phyloP scores from a whole-genome alignment of 2,329 filamentous ascomycete species.

The Cordyceps tenuipes region DNA sequence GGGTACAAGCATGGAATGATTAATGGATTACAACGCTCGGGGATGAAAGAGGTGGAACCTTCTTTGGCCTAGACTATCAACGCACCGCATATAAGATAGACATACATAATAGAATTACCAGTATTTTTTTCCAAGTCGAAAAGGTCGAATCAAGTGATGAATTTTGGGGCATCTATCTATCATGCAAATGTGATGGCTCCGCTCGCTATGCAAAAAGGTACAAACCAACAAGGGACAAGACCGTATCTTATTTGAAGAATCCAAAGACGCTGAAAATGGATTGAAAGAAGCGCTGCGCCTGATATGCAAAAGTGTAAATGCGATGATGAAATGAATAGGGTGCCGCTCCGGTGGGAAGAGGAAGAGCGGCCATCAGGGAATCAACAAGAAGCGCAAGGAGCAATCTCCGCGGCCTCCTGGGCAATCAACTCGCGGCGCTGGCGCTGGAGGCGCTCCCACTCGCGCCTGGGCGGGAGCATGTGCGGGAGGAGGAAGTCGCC shows the following conservation, averaged over 20 bases:
- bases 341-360: not conserved
- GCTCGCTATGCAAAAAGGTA: slow-evolving; percentile 6
- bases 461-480: slow-evolving; percentile 7
- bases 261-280: not conserved
- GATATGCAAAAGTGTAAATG: not conserved
- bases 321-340: not conserved
- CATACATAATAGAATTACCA: slow-evolving; percentile 8
- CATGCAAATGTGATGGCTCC: not conserved
- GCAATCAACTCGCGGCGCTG: not conserved
- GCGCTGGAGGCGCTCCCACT: not conserved
- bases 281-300: not conserved
- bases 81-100: slow-evolving; percentile 9
- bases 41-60: not conserved
- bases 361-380: no score
- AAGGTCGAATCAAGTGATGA: not conserved
- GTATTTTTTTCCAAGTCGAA: not conserved
- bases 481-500: slow-evolving; percentile 15
- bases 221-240: not conserved
- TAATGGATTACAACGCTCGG: not conserved
- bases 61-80: slow-evolving; percentile 7
- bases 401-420: not conserved
- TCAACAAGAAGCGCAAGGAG: not conserved
- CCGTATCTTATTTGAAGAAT: not conserved
- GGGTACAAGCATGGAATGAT: not conserved
- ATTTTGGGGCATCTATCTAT: not conserved